These are phyloP conservation scores for Pseudocercospora musae DNA, from an alignment of 2,329 filamentous ascomycete genomes.

Conservation along the genomic window DNA sequence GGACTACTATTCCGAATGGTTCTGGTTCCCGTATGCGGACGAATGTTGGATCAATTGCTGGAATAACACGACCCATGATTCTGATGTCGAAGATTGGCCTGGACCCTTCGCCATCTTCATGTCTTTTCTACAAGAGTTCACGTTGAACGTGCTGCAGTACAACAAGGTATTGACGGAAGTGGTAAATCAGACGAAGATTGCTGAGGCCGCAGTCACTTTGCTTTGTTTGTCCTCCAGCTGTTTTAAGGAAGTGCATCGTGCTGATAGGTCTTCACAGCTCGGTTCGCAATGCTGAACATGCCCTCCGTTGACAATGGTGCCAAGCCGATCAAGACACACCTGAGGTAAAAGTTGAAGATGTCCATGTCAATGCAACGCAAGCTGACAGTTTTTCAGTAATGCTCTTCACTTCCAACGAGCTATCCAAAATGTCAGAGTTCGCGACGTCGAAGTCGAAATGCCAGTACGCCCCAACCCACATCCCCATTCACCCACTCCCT, in stretches of 20 bases:
- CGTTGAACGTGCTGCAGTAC: slow-evolving; percentile 32
- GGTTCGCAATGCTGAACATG: slow-evolving; percentile 41
- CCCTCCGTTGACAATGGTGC: slow-evolving; percentile 8
- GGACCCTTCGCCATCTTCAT: slow-evolving; percentile 29
- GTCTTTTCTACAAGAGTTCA: slow-evolving; percentile 35
- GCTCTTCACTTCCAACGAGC: slow-evolving; percentile 14
- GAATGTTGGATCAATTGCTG: slow-evolving; percentile 49
- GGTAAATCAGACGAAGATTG: slow-evolving; percentile 33
- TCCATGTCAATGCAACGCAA: neutral
- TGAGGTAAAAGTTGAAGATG: neutral
- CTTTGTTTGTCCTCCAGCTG: slow-evolving; percentile 9
- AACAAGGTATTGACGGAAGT: slow-evolving; percentile 24
- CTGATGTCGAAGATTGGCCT: slow-evolving; percentile 40
- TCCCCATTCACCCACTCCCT: neutral
- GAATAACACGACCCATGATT: slow-evolving; percentile 38
- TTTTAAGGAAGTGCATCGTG: neutral
- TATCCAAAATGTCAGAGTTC: slow-evolving; percentile 14
- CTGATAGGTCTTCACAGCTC: slow-evolving; percentile 1
- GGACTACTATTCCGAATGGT: slow-evolving; percentile 50
- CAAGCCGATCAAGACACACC: slow-evolving; percentile 11
- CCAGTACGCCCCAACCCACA: slow-evolving; percentile 25
- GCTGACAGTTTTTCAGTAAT: neutral
- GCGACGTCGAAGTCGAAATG: slow-evolving; percentile 14
- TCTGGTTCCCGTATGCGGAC: slow-evolving; percentile 50
- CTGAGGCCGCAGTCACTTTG: slow-evolving; percentile 27